A percentile compares a stretch with the other conserved stretches of the same genome.
Evolutionary conservation across 2,329 filamentous ascomycete species (phyloP).

Genomic region (Botrytis aclada): DNA sequence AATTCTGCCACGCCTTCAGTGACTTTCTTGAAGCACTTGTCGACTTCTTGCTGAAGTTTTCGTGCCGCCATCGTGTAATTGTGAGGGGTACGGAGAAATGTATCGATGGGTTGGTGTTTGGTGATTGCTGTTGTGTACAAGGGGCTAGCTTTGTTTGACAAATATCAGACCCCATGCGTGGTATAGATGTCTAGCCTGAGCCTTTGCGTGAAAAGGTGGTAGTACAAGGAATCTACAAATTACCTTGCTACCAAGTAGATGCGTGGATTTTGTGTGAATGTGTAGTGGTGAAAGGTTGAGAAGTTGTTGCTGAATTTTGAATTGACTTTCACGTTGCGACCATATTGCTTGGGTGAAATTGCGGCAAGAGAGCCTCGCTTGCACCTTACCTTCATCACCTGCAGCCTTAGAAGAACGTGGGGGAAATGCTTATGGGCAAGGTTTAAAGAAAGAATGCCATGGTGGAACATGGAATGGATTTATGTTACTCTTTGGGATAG

Average conservation of each 20-base stretch:
- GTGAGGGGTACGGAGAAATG: conserved; percentile 23
- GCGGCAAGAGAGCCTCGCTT: conserved; percentile 20
- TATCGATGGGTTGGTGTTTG: conserved; percentile 24
- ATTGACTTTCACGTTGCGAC: conserved; percentile 11
- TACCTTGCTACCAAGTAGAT: conserved; percentile 11
- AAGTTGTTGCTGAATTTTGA: conserved; percentile 1
- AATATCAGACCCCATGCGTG: conserved; percentile 32
- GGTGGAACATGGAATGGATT: no score
- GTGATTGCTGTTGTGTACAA: conserved; percentile 32
- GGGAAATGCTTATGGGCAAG: conserved; percentile 12
- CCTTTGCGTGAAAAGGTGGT: conserved; percentile 15
- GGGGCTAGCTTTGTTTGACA: conserved; percentile 31
- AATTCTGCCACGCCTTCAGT: conserved; percentile 89
- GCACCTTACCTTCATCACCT: conserved; percentile 13
- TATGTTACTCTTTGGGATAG: neutral
- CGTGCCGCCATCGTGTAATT: conserved; percentile 76
- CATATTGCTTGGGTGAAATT: conserved; percentile 12
- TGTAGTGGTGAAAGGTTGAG: neutral
- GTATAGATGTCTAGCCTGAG: conserved; percentile 12
- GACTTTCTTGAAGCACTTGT: conserved; percentile 99
- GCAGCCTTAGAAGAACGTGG: conserved; percentile 23
- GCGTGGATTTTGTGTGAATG: neutral
- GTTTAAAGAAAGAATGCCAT: neutral
- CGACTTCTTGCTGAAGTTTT: conserved; percentile 96
- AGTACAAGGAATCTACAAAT: conserved; percentile 22